phyloP scores from a whole-genome alignment of 106 monocot species.

The Allium cepa region DNA sequence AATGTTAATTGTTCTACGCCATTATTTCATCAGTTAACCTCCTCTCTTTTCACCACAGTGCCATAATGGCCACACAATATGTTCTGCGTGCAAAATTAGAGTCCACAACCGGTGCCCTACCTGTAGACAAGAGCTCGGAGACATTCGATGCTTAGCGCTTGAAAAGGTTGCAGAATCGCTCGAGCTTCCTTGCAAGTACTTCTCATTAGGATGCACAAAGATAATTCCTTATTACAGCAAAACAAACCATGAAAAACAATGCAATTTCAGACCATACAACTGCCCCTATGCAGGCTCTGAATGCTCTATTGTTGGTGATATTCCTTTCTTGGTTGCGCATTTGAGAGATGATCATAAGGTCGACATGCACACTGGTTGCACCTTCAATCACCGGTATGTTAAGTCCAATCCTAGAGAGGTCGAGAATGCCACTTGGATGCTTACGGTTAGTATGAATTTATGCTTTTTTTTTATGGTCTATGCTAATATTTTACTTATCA shows the following conservation, averaged over 20 bases:
- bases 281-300: conserved; percentile 94
- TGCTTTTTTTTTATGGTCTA: too few species aligned
- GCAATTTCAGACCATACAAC: conserved; percentile 76
- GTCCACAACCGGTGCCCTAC: conserved; percentile 87
- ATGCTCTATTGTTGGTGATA: conserved; percentile 63
- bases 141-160: conserved; percentile 82
- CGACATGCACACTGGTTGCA: conserved; percentile 85
- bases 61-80: conserved; percentile 82
- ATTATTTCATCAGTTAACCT: too few species aligned
- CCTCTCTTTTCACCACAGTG: conserved; percentile 32
- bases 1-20: too few species aligned
- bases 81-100: conserved; percentile 78
- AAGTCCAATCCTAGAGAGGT: conserved; percentile 78
- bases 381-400: conserved; percentile 91
- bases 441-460: conserved; percentile 50
- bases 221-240: conserved; percentile 85
- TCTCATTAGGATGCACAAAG: conserved; percentile 61
- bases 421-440: conserved; percentile 96
- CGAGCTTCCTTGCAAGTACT: conserved; percentile 85
- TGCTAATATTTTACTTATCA: too few species aligned
- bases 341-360: conserved; percentile 87
- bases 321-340: conserved; percentile 69
- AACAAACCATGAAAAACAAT: conserved; percentile 70
- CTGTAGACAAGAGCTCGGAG: conserved; percentile 81
- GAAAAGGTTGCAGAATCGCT: conserved; percentile 92